phyloP scores from a whole-genome alignment of 192 early-diverging fungal genomes.

The Podila epigama region DNA sequence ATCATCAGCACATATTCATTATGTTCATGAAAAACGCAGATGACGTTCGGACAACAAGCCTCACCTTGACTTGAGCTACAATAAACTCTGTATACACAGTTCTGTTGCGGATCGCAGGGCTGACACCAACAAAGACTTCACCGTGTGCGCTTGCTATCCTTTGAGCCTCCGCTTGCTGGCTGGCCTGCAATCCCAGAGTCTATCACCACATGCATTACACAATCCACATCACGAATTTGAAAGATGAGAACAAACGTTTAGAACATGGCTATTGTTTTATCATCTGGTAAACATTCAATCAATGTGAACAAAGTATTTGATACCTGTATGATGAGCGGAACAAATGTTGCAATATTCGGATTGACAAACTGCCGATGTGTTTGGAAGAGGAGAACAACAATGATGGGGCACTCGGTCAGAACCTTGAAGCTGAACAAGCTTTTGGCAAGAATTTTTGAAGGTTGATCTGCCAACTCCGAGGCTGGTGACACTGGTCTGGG shows the following conservation, averaged over 20 bases:
- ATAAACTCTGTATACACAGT: constrained; percentile 89
- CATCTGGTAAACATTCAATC: too few relatives aligned
- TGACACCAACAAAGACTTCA: constrained; percentile 81
- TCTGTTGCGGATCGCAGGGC: constrained; percentile 74
- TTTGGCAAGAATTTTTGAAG: constrained; percentile 71
- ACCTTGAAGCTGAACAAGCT: constrained; percentile 96
- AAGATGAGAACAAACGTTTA: too few relatives aligned
- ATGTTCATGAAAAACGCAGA: too few relatives aligned
- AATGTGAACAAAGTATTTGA: neutral
- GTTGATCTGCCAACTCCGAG: constrained; percentile 60
- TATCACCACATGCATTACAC: constrained; percentile 28
- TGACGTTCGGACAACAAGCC: neutral
- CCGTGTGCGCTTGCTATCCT: constrained; percentile 55
- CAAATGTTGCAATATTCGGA: constrained; percentile 82
- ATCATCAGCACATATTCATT: constrained; percentile 1
- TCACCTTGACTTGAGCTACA: constrained; percentile 93
- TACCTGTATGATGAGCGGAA: constrained; percentile 89
- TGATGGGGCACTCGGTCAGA: constrained; percentile 97
- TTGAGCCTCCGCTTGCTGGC: constrained; percentile 62
- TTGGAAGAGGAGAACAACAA: constrained; percentile 95
- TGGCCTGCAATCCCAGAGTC: constrained; percentile 63
- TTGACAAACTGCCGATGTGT: constrained; percentile 84
- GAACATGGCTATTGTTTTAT: too few relatives aligned
- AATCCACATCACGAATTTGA: neutral
- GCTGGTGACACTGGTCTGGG: constrained; percentile 81